Base-by-base conservation (phyloP, 2,329 filamentous ascomycete species). In the Purpureocillium lavendulum region DNA sequence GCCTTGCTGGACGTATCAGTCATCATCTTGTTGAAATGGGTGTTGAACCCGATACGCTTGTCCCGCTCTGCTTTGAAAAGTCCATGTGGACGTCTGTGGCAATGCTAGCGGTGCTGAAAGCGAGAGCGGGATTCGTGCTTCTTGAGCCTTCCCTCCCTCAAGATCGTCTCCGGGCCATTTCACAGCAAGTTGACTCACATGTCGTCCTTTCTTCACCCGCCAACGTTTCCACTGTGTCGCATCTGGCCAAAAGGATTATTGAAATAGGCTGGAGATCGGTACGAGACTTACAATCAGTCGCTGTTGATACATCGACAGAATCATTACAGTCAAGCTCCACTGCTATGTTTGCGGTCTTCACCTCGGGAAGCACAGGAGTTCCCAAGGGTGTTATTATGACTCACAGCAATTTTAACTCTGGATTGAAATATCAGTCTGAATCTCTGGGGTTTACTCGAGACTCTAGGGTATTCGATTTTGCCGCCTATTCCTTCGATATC, bases 61-160 rank as follows among this genome's bases (percentile, higher is more conserved):
- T 60, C 10, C 57, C 57, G 1, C 42, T 62, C n/a, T 57, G 49
- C 31, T 61, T 63, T 35, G 56, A 60, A 21, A 64, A 62, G 43
- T 61, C 58, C 3, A 49, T 46, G 30, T 62, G 54, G 54, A 49
- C 48, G 1, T 34, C 50, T 8, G 51, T 61, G 2, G 51, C 54
- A 1, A 53, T 59, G 44, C 42, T 64, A 9, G 58, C 45, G 4
- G 51, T 61, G 1, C 40, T 64, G 28, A 61, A 60, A 39, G 53
- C 59, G 30, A 59, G 59, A 10, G 56, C 39, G 15, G 45, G 44
- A 4, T 44, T 37, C 2, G 43, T 51, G 3, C 33, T 40, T 13
- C 24, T 51, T n/a, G 45, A 49, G 16, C 29, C 29, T n/a, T 38
- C 38, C 14, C 41, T 40, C 2, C 45, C 45, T 13, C 38, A 41